Evolutionary conservation across 495 filamentous ascomycete genomes (phyloP).

Genomic region (Penicillium tannophilum): DNA sequence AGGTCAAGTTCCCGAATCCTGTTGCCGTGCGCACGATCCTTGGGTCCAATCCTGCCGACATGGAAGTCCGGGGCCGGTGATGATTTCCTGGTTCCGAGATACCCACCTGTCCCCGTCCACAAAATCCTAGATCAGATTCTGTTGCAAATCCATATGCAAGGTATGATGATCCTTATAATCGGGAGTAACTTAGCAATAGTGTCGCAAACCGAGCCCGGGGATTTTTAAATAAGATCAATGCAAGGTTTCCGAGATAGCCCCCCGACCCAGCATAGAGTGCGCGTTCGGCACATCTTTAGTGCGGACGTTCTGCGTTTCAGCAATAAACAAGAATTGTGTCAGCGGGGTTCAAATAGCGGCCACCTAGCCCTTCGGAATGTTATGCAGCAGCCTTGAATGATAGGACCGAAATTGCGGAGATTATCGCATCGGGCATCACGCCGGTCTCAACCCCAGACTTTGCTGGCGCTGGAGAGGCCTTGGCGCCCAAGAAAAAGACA

Average conservation of each 20-base stretch:
- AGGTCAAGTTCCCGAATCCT: slow-evolving; percentile 19
- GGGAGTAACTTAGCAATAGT: background rate
- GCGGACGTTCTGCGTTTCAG: background rate
- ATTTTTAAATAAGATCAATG: slow-evolving; percentile 2
- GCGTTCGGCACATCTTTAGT: background rate
- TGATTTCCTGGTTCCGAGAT: background rate
- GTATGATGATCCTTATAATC: too few species aligned
- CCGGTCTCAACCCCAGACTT: slow-evolving; percentile 11
- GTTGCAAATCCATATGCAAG: too few species aligned
- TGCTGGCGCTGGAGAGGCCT: background rate
- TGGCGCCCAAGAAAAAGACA: background rate
- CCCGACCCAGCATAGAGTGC: slow-evolving; percentile 11
- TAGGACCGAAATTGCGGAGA: background rate
- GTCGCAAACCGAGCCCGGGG: slow-evolving; percentile 16
- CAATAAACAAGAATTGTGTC: background rate
- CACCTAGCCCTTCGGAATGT: background rate
- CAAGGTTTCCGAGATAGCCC: slow-evolving; percentile 16
- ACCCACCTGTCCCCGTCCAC: background rate
- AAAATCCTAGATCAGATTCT: background rate
- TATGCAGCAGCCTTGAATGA: background rate
- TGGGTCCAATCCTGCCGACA: background rate
- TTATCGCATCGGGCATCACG: slow-evolving; percentile 13
- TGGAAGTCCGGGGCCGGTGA: slow-evolving; percentile 10
- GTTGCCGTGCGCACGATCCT: slow-evolving; percentile 5
- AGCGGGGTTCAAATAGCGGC: background rate